Evolutionary conservation across 768 basidiomycete genomes (phyloP), one percentile per base, ranked within the genome.

Genomic region (Mycena leptocephala): DNA sequence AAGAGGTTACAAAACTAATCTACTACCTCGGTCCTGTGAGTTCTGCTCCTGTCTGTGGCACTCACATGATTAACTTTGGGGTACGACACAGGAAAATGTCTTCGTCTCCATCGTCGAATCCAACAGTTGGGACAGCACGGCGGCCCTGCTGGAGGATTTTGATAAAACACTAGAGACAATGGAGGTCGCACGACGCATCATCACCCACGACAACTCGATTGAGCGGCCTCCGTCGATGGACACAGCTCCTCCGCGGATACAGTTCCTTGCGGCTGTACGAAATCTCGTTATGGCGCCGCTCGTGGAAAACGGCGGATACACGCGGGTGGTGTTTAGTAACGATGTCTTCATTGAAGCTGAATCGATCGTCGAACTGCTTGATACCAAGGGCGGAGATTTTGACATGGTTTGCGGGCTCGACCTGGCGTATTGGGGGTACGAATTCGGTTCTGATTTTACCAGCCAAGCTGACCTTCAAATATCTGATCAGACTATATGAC

Each of bases 321-420:
- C 87, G 76, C 82, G 81, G 65, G 84, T 89, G 6, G 43, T 89
- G 0, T 89, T 87, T 79, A 84, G 86, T 0, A 89, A 88, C 69
- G 88, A 89, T 77, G 77, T 89, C 10, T 86, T 78, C 70, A 79
- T 89, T 74, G 86, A 86, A 48, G 86, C 87, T 13, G 86, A 87
- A 78, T 80, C 82, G 24, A 78, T 88, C 16, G 72, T 87, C 24
- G 86, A 89, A 74, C 83, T 89, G 26, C 72, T 89, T 37, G 76
- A 84, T 51, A 88, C 87, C 9, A 78, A 79, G 9, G 81, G 82
- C 32, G 87, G 86, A 11, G 81, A 85, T 32, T 87, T 84, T 65
- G 88, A 89, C 74, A 85, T 89, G 83, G 88, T 82, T 10, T 89
- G 88, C 71, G 88, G 82, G 11, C 79, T 89, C 74, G 88, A 89